Percentiles rank a stretch among this genome's conserved stretches.
Evolutionary conservation across 768 basidiomycete genomes (phyloP).

Genomic region (Tricholoma furcatifolium): DNA sequence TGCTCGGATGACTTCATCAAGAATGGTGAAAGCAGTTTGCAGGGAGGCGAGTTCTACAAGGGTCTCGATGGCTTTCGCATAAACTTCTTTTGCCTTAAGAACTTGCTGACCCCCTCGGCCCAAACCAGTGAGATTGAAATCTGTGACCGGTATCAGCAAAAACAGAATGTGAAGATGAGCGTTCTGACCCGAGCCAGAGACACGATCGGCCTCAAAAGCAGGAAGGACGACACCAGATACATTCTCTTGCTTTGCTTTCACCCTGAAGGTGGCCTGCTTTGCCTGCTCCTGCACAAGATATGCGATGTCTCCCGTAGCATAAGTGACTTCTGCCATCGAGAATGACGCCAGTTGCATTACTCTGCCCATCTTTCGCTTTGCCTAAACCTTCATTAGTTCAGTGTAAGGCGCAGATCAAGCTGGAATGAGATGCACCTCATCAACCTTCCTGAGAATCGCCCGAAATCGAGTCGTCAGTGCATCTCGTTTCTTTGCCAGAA

Average conservation of each 20-base stretch:
- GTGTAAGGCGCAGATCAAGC: constrained; percentile 7
- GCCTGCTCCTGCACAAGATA: constrained; percentile 98
- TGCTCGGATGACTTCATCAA: constrained; percentile 99
- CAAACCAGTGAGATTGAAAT: constrained; percentile 96
- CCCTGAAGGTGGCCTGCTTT: constrained; percentile 86
- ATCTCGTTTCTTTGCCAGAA: constrained; percentile 97
- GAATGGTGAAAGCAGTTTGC: constrained; percentile 96
- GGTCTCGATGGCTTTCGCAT: constrained; percentile 96
- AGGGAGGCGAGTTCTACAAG: constrained; percentile 95
- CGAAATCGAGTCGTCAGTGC: constrained; percentile 94
- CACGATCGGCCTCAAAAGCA: constrained; percentile 90
- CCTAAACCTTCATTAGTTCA: constrained; percentile 49
- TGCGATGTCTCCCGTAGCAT: constrained; percentile 94
- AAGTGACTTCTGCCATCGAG: constrained; percentile 98
- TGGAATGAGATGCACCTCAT: constrained; percentile 63
- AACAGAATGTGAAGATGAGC: background rate
- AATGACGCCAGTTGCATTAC: constrained; percentile 99
- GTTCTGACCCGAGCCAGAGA: constrained; percentile 70
- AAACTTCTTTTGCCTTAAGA: constrained; percentile 91
- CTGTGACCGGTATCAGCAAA: constrained; percentile 35
- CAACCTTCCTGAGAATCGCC: constrained; percentile 93
- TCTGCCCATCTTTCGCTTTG: constrained; percentile 98
- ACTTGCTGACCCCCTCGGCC: constrained; percentile 97
- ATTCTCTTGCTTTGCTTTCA: constrained; percentile 95
- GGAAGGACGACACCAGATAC: constrained; percentile 96